Percentiles rank a stretch among this genome's conserved stretches.
These are phyloP conservation scores for Myriosclerotinia duriaeana DNA, from an alignment of 2,329 filamentous ascomycete species.

Conservation along the genomic window DNA sequence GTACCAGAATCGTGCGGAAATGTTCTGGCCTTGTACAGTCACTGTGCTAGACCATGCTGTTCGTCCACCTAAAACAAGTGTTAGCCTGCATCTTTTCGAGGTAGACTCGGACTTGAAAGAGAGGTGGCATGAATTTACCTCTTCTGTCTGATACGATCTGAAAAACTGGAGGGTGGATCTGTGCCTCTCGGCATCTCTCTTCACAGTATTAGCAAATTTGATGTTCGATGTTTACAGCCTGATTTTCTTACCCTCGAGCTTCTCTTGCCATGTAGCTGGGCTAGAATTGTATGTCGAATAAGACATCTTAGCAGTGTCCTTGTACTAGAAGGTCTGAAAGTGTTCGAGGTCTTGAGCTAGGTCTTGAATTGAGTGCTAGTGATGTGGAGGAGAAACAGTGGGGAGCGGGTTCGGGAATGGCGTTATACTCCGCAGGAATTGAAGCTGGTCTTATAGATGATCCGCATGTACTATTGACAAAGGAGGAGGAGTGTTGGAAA, in stretches of 20 bases:
- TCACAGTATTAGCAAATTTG: constrained; percentile 33
- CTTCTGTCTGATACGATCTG: constrained; percentile 73
- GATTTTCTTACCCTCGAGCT: constrained; percentile 42
- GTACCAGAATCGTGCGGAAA: constrained; percentile 85
- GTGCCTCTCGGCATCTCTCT: constrained; percentile 59
- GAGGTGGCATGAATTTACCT: constrained; percentile 51
- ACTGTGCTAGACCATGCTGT: constrained; percentile 88
- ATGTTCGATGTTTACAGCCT: constrained; percentile 23
- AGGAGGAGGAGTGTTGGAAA: constrained; percentile 24
- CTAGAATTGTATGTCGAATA: constrained; percentile 36
- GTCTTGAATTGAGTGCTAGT: constrained; percentile 29
- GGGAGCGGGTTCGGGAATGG: constrained; percentile 35
- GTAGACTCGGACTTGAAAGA: background rate
- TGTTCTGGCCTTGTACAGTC: constrained; percentile 62
- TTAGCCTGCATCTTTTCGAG: constrained; percentile 27
- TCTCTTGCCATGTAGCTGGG: constrained; percentile 42
- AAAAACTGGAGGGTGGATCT: constrained; percentile 58
- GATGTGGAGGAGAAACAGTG: constrained; percentile 35
- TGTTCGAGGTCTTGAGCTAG: constrained; percentile 24
- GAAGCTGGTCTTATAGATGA: constrained; percentile 39
- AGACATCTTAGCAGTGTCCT: constrained; percentile 34
- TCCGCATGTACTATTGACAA: constrained; percentile 25
- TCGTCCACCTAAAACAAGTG: constrained; percentile 64
- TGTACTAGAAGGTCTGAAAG: constrained; percentile 23
- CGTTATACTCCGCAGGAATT: constrained; percentile 40